Evolutionary conservation across 768 basidiomycete genomes (phyloP), one percentile per base, ranked within the genome.

Genomic region (Multifurca ochricompacta): DNA sequence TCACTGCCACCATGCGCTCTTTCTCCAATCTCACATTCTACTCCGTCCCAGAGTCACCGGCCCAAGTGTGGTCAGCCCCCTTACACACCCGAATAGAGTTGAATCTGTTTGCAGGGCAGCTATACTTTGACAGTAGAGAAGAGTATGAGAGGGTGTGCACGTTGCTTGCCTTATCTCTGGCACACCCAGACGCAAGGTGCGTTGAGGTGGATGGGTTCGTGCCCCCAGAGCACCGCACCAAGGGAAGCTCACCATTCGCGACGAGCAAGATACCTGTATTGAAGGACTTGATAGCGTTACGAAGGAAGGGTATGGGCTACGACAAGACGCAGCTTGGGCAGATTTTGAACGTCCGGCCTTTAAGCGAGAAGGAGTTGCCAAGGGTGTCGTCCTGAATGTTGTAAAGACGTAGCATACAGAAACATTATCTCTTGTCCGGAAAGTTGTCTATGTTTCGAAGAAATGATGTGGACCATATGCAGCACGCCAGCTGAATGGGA

Each of bases 261-360:
- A 41, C 40, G 21, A 32, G 46, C 37, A 48, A 39, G 48, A 41
- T 49, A 23, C 14, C 31, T 9, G 7, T 25, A 5, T 40, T 55
- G 28, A 41, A 35, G 47, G 30, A 30, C 14, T 18, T 55, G 19
- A 16, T 42, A 27, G 54, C 28, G 11, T 25, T 49, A 25, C 30
- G 48, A 30, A 16, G 54, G 54, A 55, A 55, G 30, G 54, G 54
- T 9, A 55, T 49, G 40, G 40, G 54, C 6, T 55, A 49, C 31
- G 14, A 18, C 11, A 25, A 14, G 35, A 55, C 54, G 4, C 47
- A 55, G 18, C 6, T 55, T 42, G 54, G 54, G 14, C 54, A 40
- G n/a, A 18, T 55, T 41, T 40, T 42, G 53, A 39, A 37, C 46
- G 32, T 35, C 10, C 48, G 48, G 6, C 46, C 28, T 14, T 39